These are phyloP conservation scores for Fraxinus albicans DNA, from an alignment of 305 asterid genomes.

Conservation along the genomic window DNA sequence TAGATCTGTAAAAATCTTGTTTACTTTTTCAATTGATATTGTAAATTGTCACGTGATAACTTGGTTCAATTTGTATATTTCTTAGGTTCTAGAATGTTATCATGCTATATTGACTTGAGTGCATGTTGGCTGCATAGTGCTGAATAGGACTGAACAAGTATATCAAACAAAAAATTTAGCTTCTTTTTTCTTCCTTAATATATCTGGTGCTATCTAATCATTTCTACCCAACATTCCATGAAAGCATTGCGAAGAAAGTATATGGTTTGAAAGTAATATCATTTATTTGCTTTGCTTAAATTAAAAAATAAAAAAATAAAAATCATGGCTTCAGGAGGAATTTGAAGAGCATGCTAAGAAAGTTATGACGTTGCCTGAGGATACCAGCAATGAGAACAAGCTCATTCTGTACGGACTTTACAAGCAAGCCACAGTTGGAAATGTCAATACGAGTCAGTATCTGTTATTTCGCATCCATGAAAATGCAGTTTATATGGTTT, in stretches of 20 bases:
- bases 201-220: background rate
- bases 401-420: constrained; percentile 82
- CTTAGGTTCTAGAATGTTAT: background rate
- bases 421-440: constrained; percentile 81
- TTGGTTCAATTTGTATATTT: background rate
- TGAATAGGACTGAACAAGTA: background rate
- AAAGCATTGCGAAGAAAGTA: background rate
- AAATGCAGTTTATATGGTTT: background rate
- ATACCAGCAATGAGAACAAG: constrained; percentile 64
- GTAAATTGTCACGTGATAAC: background rate
- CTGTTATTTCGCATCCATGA: background rate
- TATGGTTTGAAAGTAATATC: background rate
- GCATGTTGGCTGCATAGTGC: background rate
- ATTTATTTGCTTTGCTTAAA: background rate
- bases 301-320: background rate
- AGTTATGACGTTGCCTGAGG: constrained; percentile 81
- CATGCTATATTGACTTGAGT: background rate
- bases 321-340: constrained; percentile 61
- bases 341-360: constrained; percentile 87
- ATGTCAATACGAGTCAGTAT: constrained; percentile 69
- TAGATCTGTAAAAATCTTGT: background rate
- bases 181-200: no score
- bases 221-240: background rate
- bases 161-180: background rate
- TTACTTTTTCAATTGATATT: background rate